Percentiles rank a stretch among this genome's conserved stretches.
These are phyloP conservation scores for Penicillium manginii DNA, from an alignment of 495 filamentous ascomycete species.

Conservation along the genomic window DNA sequence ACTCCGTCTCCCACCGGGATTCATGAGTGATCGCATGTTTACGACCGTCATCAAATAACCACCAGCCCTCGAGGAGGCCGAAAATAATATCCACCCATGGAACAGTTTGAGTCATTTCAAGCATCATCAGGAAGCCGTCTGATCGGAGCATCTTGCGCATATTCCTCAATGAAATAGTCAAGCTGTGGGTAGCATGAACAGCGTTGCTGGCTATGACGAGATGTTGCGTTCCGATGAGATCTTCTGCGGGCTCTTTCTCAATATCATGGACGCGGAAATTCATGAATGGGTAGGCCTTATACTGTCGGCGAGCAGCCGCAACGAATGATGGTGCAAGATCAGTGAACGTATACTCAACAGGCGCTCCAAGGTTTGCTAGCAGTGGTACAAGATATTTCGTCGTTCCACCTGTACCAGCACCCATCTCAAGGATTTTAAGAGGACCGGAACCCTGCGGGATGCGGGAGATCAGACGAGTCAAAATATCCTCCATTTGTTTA, in stretches of 20 bases:
- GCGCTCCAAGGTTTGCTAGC: constrained; percentile 37
- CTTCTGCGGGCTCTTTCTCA: constrained; percentile 36
- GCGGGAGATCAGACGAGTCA: background rate
- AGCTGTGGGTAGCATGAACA: constrained; percentile 52
- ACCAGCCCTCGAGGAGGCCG: constrained; percentile 56
- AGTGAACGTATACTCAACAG: constrained; percentile 55
- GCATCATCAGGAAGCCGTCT: constrained; percentile 45
- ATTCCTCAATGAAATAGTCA: constrained; percentile 31
- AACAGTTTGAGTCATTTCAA: constrained; percentile 48
- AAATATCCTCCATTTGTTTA: constrained; percentile 25
- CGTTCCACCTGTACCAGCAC: constrained; percentile 50
- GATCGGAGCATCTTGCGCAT: constrained; percentile 38
- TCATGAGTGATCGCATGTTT: constrained; percentile 35
- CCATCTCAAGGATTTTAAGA: constrained; percentile 41
- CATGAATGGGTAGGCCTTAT: constrained; percentile 48
- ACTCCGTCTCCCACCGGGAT: constrained; percentile 34
- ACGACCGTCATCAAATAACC: constrained; percentile 51
- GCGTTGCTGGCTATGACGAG: constrained; percentile 53
- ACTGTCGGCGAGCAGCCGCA: constrained; percentile 38
- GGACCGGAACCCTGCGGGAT: background rate
- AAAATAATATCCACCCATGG: constrained; percentile 50
- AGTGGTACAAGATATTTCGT: constrained; percentile 36
- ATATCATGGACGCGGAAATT: constrained; percentile 50
- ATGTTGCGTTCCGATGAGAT: constrained; percentile 44
- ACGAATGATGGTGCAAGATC: constrained; percentile 52